Conservation (phyloP, 1,139 yeast genomes). For the Candida neerlandica region DNA sequence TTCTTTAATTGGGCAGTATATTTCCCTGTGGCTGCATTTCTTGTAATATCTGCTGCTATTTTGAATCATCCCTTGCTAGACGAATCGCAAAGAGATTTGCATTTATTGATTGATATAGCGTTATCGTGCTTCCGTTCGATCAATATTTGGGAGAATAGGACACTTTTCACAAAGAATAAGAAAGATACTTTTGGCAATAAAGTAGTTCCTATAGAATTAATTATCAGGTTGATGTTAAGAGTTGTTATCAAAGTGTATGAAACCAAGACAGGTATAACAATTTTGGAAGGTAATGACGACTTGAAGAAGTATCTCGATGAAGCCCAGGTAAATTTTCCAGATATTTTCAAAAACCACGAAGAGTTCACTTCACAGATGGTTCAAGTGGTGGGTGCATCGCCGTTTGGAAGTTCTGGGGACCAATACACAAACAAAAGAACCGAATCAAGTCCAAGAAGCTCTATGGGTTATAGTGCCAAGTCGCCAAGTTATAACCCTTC, state of each 20-base stretch:
- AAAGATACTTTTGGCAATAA: conserved; percentile 9
- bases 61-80: conserved; percentile 33
- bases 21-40: conserved; percentile 38
- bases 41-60: conserved; percentile 33
- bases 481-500: conserved; percentile 29
- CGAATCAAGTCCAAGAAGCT: background rate
- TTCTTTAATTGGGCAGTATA: conserved; percentile 37
- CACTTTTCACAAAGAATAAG: background rate
- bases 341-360: conserved; percentile 19
- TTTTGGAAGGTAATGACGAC: conserved; percentile 12
- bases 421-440: background rate
- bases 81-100: conserved; percentile 32
- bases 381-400: conserved; percentile 19
- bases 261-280: conserved; percentile 12
- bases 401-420: conserved; percentile 13
- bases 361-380: conserved; percentile 15
- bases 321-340: conserved; percentile 28
- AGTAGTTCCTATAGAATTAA: conserved; percentile 22
- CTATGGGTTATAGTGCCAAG: conserved; percentile 10
- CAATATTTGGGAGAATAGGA: background rate
- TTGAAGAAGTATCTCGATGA: conserved; percentile 28
- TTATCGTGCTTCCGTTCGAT: conserved; percentile 23
- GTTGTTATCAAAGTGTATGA: conserved; percentile 24
- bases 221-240: conserved; percentile 25
- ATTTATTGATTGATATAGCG: conserved; percentile 32